Conservation (phyloP, 2,329 filamentous ascomycete genomes). For the Epichloe amarillans region DNA sequence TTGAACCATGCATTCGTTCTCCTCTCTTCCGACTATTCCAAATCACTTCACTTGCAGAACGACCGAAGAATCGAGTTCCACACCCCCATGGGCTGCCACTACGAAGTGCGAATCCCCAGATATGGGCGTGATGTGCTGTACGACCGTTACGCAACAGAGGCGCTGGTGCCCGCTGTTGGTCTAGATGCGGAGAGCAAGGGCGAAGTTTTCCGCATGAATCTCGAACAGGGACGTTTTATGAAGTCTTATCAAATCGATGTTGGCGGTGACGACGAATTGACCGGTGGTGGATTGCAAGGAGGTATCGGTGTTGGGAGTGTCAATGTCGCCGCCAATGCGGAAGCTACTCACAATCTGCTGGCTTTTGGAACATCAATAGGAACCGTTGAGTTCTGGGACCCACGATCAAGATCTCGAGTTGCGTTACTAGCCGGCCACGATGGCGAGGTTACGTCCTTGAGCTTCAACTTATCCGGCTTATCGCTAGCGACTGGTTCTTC, state of each 20-base stretch:
- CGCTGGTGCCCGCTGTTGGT: constrained; percentile 75
- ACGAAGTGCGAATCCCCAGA: constrained; percentile 76
- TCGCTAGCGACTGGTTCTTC: constrained; percentile 81
- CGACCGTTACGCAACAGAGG: constrained; percentile 69
- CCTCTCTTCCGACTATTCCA: constrained; percentile 81
- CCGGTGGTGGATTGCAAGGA: constrained; percentile 69
- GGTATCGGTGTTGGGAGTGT: constrained; percentile 76
- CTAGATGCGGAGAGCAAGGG: constrained; percentile 75
- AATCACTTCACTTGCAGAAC: constrained; percentile 84
- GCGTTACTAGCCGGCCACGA: constrained; percentile 59
- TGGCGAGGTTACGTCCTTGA: constrained; percentile 70
- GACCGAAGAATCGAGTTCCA: constrained; percentile 91
- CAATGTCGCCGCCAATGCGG: constrained; percentile 76
- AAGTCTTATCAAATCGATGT: constrained; percentile 86
- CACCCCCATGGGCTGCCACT: constrained; percentile 75
- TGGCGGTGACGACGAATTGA: constrained; percentile 61
- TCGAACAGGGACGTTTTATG: constrained; percentile 89
- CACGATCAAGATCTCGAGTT: constrained; percentile 67
- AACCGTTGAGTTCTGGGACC: constrained; percentile 96
- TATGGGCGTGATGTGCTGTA: constrained; percentile 88
- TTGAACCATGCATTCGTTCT: constrained; percentile 86
- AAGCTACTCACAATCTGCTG: constrained; percentile 76
- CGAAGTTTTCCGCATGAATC: constrained; percentile 84
- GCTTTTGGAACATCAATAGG: constrained; percentile 90
- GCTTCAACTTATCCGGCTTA: constrained; percentile 74